Base-by-base conservation (phyloP, 2,329 filamentous ascomycete genomes). In the Hymenoscyphus linearis region DNA sequence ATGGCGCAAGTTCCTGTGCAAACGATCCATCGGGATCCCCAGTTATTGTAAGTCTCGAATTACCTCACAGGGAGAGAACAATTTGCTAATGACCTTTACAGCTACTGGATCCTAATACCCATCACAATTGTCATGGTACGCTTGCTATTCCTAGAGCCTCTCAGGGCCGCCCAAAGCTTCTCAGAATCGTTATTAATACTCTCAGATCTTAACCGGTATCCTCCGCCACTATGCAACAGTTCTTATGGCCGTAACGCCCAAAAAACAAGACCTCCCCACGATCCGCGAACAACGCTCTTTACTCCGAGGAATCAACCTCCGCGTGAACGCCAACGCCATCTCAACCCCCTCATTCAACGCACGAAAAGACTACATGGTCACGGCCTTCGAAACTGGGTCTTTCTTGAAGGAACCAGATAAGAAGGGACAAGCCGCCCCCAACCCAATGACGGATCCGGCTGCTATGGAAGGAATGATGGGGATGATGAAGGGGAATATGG, bases 381-480 rank as follows among this genome's bases (percentile, higher is more conserved):
- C 87, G 4, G 90, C 88, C 13, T 97, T 89, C 77, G 90, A 97
- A 75, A 88, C 85, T 26, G 95, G 96, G 55, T 85, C 85, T 36
- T 99, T 92, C 73, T 80, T 99, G 55, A 97, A 96, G 74, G 90
- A 96, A 65, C 93, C 92, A 1, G 90, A 95, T 59, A 85, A 82
- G 71, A 87, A 89, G 73, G 93, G 93, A 58, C 90, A 97, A 77
- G 89, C 92, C 2, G 88, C 92, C 22, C 86, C 91, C 40, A 99
- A 98, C 77, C 95, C 95, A 3, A 92, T 99, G 85, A 90, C 89
- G 12, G 95, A 99, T 75, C 96, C 96, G 25, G 89, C 89, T 55
- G 91, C 91, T 62, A 99, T 99, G 95, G 96, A 99, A 74, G 93
- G 93, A 68, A 99, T 99, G 95, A 99, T 99, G 95, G 93, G 95